Evolutionary conservation across 1,284 basidiomycete genomes (phyloP), one percentile per base, ranked within the genome.

Genomic region (Neonothopanus nambi): DNA sequence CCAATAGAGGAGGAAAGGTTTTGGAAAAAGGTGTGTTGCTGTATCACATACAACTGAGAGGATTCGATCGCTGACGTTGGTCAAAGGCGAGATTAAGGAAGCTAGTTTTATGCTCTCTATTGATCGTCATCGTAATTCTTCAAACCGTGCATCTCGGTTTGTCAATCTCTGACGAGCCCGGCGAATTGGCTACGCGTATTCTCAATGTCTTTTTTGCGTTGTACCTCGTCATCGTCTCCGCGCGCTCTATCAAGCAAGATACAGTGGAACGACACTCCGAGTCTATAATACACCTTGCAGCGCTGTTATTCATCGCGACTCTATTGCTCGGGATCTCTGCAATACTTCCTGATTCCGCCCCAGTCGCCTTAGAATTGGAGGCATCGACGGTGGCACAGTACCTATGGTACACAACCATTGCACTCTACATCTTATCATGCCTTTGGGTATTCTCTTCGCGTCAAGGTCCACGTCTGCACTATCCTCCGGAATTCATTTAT

Each of bases 401-500:
- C 3, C 61, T 84, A 5, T 83, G 78, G 76, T 77, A 80, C 49
- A 65, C 75, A 4, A 69, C 76, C 2, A 65, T 85, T 4, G 68
- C 68, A 0, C 68, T 87, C 6, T 84, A 86, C 57, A 59, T 75
- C 17, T 52, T 78, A n/a, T 70, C 77, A 0, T 72, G 76, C 49
- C 51, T 77, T 24, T 59, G 88, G 26, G 73, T 79, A 7, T 74
- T 81, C 44, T 83, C 78, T 1, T 87, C 84, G 3, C 87, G 85
- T 2, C 76, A 81, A 36, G 91, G 91, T 0, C 93, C 93, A 0
- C 70, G 77, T 3, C 72, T 93, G 23, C 82, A 91, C 64, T 89
- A 84, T 60, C 87, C 89, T 0, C 75, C 84, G 6, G 76, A 81
- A 43, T 74, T 74, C 13, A 85, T 95, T 37, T 95, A 94, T 65